A percentile compares a stretch with the other conserved stretches of the same genome.
phyloP scores from a whole-genome alignment of 768 basidiomycete genomes.

The Cystobasidium onofrii region DNA sequence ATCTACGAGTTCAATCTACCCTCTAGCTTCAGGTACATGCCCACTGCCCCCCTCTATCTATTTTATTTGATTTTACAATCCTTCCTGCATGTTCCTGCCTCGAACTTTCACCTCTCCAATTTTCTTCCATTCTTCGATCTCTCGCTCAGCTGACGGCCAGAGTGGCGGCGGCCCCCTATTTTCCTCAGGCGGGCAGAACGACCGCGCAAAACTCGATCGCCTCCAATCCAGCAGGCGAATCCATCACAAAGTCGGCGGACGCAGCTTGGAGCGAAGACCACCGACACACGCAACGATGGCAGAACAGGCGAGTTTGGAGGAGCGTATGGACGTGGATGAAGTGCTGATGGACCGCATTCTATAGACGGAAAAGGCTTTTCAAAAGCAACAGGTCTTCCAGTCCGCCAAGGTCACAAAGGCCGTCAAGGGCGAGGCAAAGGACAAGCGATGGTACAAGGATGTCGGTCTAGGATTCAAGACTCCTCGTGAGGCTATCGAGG shows the following conservation, averaged over 20 bases:
- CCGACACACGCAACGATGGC: slow-evolving; percentile 1
- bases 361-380: slow-evolving; percentile 76
- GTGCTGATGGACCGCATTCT: background rate
- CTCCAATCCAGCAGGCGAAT: background rate
- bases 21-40: too few relatives aligned
- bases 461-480: slow-evolving; percentile 72
- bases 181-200: background rate
- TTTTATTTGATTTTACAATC: background rate
- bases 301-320: background rate
- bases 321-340: too few relatives aligned
- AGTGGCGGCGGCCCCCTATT: background rate
- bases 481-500: slow-evolving; percentile 85
- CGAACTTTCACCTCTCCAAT: background rate
- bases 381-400: slow-evolving; percentile 97
- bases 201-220: background rate
- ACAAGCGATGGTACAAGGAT: slow-evolving; percentile 93
- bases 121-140: background rate
- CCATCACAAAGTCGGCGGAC: background rate
- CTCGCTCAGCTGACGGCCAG: background rate
- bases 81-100: background rate
- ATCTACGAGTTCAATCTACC: too few relatives aligned
- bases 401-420: slow-evolving; percentile 86
- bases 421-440: slow-evolving; percentile 82
- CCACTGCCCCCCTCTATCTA: background rate
- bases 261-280: background rate